Evolutionary conservation across 164 flowering plant species (phyloP).

Genomic region (Protea cynaroides): DNA sequence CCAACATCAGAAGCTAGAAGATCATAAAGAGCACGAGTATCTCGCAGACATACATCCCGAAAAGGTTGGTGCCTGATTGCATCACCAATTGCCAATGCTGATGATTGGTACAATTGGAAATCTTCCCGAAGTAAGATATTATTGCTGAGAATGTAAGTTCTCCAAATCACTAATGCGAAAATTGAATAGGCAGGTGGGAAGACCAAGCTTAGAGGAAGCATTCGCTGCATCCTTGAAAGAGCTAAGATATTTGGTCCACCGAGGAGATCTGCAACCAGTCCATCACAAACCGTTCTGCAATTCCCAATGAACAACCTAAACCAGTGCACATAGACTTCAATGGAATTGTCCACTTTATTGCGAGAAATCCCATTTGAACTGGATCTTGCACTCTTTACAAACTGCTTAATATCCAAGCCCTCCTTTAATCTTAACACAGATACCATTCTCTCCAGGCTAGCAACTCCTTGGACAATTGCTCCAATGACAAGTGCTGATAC

Average conservation of each 20-base stretch:
- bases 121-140: conserved; percentile 54
- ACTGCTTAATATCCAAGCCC: conserved; percentile 73
- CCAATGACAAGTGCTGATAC: conserved; percentile 87
- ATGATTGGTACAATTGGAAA: conserved; percentile 47
- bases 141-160: conserved; percentile 47
- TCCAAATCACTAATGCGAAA: conserved; percentile 82
- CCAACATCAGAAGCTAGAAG: conserved; percentile 62
- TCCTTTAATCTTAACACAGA: conserved; percentile 75
- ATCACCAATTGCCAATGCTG: conserved; percentile 56
- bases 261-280: conserved; percentile 71
- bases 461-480: conserved; percentile 73
- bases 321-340: conserved; percentile 84
- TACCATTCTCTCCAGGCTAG: conserved; percentile 85
- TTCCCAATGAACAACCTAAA: conserved; percentile 93
- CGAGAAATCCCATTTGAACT: conserved; percentile 82
- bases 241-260: conserved; percentile 79
- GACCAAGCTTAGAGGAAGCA: conserved; percentile 72
- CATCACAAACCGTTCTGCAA: conserved; percentile 77
- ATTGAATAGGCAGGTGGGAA: conserved; percentile 91
- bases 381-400: conserved; percentile 52
- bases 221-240: conserved; percentile 84
- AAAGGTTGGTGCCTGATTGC: conserved; percentile 83
- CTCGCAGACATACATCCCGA: conserved; percentile 76
- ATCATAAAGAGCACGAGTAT: conserved; percentile 64
- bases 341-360: conserved; percentile 52